Evolutionary conservation across 2,329 filamentous ascomycete species (phyloP).

Genomic region (Fusarium papillatum): DNA sequence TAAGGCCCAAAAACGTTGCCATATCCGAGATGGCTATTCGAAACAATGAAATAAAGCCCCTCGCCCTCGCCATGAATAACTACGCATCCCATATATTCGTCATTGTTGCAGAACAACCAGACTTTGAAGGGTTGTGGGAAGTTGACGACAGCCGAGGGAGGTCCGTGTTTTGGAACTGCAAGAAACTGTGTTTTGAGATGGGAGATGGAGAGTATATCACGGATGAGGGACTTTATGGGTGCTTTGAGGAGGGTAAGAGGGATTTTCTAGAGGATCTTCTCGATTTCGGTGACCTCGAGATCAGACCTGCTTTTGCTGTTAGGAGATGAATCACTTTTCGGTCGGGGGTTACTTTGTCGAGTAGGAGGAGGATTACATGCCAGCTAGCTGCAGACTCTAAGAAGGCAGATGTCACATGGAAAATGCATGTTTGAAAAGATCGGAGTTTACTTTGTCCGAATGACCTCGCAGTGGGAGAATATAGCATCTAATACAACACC

Average conservation of each 20-base stretch:
- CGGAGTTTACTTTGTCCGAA: neutral
- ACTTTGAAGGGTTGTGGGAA: conserved; percentile 7
- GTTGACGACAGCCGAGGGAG: neutral
- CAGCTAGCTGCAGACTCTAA: neutral
- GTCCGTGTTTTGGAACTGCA: neutral
- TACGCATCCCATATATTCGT: conserved; percentile 3
- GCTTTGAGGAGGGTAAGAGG: neutral
- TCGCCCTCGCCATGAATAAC: neutral
- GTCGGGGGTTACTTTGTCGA: neutral
- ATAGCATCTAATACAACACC: neutral
- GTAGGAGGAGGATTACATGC: too few relatives aligned
- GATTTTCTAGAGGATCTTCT: neutral
- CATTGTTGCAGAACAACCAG: conserved; percentile 6
- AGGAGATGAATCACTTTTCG: neutral
- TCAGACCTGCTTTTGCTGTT: neutral
- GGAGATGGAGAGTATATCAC: neutral
- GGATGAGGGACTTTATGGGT: neutral
- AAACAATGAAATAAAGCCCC: rapidly evolving
- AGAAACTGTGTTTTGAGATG: neutral
- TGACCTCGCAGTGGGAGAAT: neutral
- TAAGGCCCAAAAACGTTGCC: neutral
- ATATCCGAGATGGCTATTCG: neutral
- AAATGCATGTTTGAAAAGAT: neutral
- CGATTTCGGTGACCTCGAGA: neutral
- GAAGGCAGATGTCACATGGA: neutral